Conservation (phyloP, 371 early-diverging fungal genomes). For the Lichtheimia corymbifera region DNA sequence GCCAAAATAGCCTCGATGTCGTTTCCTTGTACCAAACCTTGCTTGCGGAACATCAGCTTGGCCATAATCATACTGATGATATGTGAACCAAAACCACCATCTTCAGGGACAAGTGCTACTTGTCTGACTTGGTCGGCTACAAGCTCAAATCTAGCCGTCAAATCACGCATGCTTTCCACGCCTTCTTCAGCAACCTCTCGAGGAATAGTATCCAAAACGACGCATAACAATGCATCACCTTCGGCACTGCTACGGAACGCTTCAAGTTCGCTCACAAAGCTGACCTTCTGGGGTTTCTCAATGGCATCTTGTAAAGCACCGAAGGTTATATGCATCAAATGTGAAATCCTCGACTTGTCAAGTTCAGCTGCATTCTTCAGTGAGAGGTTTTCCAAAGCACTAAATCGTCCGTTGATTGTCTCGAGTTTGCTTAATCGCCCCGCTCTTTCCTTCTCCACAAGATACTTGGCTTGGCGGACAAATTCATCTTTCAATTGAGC, state of each 20-base stretch:
- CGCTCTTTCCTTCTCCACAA: conserved; percentile 86
- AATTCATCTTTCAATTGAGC: conserved; percentile 56
- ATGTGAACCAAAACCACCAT: conserved; percentile 83
- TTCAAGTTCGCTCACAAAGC: conserved; percentile 70
- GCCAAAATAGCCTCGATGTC: conserved; percentile 86
- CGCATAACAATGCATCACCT: conserved; percentile 54
- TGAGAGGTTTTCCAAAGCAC: conserved; percentile 64
- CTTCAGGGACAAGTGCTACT: conserved; percentile 83
- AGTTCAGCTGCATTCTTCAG: conserved; percentile 58
- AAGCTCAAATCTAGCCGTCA: conserved; percentile 69
- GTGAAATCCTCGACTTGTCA: conserved; percentile 47
- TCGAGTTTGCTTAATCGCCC: conserved; percentile 85
- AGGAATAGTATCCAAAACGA: conserved; percentile 63
- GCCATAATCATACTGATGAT: conserved; percentile 70
- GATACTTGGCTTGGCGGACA: conserved; percentile 67
- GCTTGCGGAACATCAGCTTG: conserved; percentile 75
- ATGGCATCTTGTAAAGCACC: conserved; percentile 51
- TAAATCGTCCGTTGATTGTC: conserved; percentile 71
- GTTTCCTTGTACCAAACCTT: conserved; percentile 79
- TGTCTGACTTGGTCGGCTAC: conserved; percentile 70
- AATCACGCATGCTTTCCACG: conserved; percentile 66
- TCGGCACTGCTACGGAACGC: conserved; percentile 56
- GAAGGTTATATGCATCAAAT: conserved; percentile 50
- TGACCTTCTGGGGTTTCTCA: conserved; percentile 32
- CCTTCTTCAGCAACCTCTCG: conserved; percentile 58